Evolutionary conservation across 768 basidiomycete species (phyloP).

Genomic region (Cubamyces sp.): DNA sequence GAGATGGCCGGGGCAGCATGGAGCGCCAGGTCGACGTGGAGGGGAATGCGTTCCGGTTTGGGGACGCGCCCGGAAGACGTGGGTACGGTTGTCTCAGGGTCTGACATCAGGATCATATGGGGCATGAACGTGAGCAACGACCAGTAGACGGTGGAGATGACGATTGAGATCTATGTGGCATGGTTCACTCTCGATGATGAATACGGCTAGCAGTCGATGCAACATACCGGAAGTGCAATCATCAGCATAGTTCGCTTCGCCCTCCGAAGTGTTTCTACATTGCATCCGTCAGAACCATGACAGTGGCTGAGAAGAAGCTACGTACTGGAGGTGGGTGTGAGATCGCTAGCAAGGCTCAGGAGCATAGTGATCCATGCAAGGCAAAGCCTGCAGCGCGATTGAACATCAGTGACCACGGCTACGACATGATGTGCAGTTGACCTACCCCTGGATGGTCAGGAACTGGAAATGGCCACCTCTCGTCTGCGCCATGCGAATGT

Average conservation of each 20-base stretch:
- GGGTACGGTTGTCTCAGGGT: conserved; percentile 29
- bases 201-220: neutral
- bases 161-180: conserved; percentile 42
- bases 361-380: conserved; percentile 47
- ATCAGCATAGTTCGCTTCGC: conserved; percentile 64
- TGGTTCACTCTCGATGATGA: neutral
- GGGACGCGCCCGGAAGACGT: conserved; percentile 37
- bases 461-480: conserved; percentile 73
- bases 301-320: neutral
- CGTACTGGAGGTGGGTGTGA: conserved; percentile 36
- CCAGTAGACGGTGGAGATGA: conserved; percentile 72
- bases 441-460: conserved; percentile 79
- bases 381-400: conserved; percentile 36
- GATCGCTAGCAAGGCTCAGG: conserved; percentile 44
- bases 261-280: conserved; percentile 40
- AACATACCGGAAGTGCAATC: conserved; percentile 65
- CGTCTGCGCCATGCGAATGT: conserved; percentile 43
- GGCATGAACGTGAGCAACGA: conserved; percentile 59
- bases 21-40: conserved; percentile 51
- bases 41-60: conserved; percentile 45
- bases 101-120: conserved; percentile 51
- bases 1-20: conserved; percentile 65
- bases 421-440: neutral
- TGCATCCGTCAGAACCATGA: neutral
- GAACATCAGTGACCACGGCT: neutral